Conservation (phyloP, 768 basidiomycete genomes). For the Lentinula sp. region DNA sequence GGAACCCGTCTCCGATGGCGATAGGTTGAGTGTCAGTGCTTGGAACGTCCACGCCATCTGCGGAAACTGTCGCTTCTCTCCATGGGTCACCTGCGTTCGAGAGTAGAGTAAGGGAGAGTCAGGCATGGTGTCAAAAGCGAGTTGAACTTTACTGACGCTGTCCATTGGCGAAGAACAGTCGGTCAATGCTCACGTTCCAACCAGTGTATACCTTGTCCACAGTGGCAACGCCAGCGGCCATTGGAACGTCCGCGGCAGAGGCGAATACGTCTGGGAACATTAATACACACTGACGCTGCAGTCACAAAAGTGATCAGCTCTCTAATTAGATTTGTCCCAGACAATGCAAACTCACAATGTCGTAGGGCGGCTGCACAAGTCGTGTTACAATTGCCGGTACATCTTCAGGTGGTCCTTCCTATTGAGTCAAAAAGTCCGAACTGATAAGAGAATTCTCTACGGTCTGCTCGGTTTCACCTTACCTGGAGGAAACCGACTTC, state of each 20-base stretch:
- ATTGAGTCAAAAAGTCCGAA: not conserved
- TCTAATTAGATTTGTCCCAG: not conserved
- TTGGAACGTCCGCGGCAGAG: slow-evolving; percentile 22
- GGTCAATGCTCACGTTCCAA: slow-evolving; percentile 53
- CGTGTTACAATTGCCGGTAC: slow-evolving; percentile 45
- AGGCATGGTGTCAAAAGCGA: not conserved
- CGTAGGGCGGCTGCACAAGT: slow-evolving; percentile 48
- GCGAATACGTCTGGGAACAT: slow-evolving; percentile 59
- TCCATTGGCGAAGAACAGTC: slow-evolving; percentile 67
- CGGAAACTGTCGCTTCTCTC: slow-evolving; percentile 64
- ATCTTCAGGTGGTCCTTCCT: slow-evolving; percentile 37
- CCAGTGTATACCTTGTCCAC: slow-evolving; percentile 52
- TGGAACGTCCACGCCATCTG: slow-evolving; percentile 34
- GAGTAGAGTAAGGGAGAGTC: not conserved
- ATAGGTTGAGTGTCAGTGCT: slow-evolving; percentile 55
- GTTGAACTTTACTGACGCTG: slow-evolving; percentile 37
- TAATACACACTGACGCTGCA: slow-evolving; percentile 61
- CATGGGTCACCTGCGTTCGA: slow-evolving; percentile 57
- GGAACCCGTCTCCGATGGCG: slow-evolving; percentile 56
- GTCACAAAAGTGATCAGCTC: not conserved
- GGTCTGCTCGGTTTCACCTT: not conserved
- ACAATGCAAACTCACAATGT: slow-evolving; percentile 32
- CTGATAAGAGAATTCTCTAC: not conserved
- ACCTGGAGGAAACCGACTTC: slow-evolving; percentile 59
- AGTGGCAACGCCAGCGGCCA: slow-evolving; percentile 30